These are phyloP conservation scores for Gnomoniopsis sp. DNA, from an alignment of 2,329 filamentous ascomycete genomes.

Conservation along the genomic window DNA sequence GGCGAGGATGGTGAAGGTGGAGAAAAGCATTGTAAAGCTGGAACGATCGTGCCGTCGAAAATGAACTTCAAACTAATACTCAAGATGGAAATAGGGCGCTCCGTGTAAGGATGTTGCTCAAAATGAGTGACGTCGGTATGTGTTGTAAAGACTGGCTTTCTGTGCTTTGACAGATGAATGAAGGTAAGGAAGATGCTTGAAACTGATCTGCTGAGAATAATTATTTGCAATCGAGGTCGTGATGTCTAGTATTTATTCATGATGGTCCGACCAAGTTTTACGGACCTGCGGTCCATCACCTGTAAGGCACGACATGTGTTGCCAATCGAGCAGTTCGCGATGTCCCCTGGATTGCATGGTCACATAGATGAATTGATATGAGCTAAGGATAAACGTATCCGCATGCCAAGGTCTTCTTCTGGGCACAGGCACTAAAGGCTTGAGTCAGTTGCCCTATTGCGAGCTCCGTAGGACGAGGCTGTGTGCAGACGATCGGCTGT, in stretches of 20 bases:
- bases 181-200: neutral
- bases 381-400: neutral
- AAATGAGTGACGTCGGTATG: neutral
- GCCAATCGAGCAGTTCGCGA: neutral
- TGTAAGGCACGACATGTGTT: too few species aligned
- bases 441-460: neutral
- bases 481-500: neutral
- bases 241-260: neutral
- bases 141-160: neutral
- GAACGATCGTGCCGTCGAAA: neutral
- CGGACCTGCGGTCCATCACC: neutral
- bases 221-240: neutral
- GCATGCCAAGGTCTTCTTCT: neutral
- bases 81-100: neutral
- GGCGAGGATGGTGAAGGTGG: neutral
- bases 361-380: neutral
- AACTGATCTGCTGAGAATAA: neutral
- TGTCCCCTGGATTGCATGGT: neutral
- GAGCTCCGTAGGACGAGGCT: neutral
- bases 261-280: neutral
- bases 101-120: neutral
- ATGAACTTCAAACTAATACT: too few species aligned
- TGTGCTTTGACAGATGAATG: neutral
- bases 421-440: neutral
- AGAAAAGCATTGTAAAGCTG: conserved; percentile 1